phyloP scores from a whole-genome alignment of 176 grass and related monocot species.

The Zizania latifolia region DNA sequence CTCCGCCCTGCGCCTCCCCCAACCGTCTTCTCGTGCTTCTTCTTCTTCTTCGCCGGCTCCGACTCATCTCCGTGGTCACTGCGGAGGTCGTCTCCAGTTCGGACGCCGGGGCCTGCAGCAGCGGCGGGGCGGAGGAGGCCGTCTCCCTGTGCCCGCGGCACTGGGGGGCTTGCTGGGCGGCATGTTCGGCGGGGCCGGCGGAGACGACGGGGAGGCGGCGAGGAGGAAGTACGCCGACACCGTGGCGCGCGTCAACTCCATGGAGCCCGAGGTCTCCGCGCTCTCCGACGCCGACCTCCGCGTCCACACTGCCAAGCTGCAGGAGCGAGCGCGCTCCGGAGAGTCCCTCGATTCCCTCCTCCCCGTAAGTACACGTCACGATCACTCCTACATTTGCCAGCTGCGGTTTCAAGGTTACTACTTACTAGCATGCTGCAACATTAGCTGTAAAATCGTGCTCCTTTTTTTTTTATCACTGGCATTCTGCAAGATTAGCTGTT shows the following conservation, averaged over 20 bases:
- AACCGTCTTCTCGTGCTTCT: background rate
- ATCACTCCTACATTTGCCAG: background rate
- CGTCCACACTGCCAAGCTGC: slow-evolving; percentile 54
- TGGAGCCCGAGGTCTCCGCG: slow-evolving; percentile 68
- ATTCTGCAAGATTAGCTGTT: background rate
- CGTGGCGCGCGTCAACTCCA: slow-evolving; percentile 55
- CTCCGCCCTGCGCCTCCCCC: slow-evolving; percentile 6
- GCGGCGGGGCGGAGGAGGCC: background rate
- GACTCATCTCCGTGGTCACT: background rate
- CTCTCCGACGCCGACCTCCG: slow-evolving; percentile 71
- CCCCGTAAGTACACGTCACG: slow-evolving; percentile 39
- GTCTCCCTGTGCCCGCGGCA: slow-evolving; percentile 13
- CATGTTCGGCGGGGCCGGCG: slow-evolving; percentile 65
- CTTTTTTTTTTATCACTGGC: background rate
- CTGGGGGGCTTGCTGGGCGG: slow-evolving; percentile 73
- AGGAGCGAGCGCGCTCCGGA: slow-evolving; percentile 59
- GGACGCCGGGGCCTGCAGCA: background rate
- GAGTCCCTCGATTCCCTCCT: slow-evolving; percentile 84
- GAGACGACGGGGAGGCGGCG: slow-evolving; percentile 76
- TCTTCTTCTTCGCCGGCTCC: background rate
- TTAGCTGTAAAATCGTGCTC: background rate
- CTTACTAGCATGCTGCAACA: background rate
- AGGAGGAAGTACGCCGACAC: slow-evolving; percentile 57
- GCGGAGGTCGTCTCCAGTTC: background rate
- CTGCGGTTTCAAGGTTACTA: background rate